These are phyloP conservation scores for Alternaria ethzedia DNA, from an alignment of 2,329 filamentous ascomycete genomes.

Conservation along the genomic window DNA sequence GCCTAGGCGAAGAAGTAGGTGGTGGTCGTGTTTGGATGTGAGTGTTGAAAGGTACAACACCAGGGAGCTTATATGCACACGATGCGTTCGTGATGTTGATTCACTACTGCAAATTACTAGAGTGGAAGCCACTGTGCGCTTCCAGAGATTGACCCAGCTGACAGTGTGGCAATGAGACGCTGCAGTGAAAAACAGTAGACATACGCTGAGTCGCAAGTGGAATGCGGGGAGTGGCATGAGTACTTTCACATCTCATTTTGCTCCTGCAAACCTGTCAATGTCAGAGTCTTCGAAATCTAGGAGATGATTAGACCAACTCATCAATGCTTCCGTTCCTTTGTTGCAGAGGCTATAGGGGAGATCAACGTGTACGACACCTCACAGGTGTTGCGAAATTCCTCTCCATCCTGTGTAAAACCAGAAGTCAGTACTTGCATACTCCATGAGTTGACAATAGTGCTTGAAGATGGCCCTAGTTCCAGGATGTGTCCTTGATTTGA, in stretches of 20 bases:
- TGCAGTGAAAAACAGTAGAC: no score
- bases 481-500: conserved; percentile 20
- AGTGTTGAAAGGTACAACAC: background rate
- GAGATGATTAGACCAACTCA: background rate
- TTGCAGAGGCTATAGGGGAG: background rate
- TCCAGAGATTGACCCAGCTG: background rate
- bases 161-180: background rate
- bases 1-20: background rate
- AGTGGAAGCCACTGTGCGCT: background rate
- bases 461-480: conserved; percentile 19
- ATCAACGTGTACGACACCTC: background rate
- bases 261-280: background rate
- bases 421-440: conserved; percentile 29
- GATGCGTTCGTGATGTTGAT: background rate
- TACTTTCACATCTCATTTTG: background rate
- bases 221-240: background rate
- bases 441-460: conserved; percentile 29
- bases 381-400: conserved; percentile 23
- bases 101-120: background rate
- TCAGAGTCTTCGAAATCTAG: no score
- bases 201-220: background rate
- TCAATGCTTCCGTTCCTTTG: background rate
- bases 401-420: conserved; percentile 33
- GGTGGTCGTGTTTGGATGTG: background rate
- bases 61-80: background rate